Percentiles rank a stretch among this genome's conserved stretches.
Evolutionary conservation across 2,329 filamentous ascomycete genomes (phyloP).

Genomic region (Microcera coccophila): DNA sequence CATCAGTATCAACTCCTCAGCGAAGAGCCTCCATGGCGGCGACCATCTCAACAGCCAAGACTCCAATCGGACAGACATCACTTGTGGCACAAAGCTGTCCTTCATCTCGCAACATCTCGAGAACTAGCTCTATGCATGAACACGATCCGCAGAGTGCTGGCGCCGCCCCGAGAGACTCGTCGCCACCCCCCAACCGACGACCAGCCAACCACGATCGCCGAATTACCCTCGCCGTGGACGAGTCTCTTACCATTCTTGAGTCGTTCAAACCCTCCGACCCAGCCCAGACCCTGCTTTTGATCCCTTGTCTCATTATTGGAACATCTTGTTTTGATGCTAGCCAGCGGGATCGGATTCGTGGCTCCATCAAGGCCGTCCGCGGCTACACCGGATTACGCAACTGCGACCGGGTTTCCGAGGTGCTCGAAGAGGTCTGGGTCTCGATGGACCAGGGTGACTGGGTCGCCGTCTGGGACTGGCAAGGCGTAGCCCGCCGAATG

Average conservation of each 20-base stretch:
- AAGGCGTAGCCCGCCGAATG: slow-evolving; percentile 50
- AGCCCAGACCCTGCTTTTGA: slow-evolving; percentile 55
- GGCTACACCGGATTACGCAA: slow-evolving; percentile 59
- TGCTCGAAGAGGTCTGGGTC: slow-evolving; percentile 58
- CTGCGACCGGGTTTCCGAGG: slow-evolving; percentile 48
- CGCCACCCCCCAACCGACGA: slow-evolving; percentile 45
- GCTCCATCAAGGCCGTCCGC: slow-evolving; percentile 48
- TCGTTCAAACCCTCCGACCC: slow-evolving; percentile 55
- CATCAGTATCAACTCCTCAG: slow-evolving; percentile 17
- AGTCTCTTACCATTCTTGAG: slow-evolving; percentile 53
- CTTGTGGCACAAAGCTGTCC: slow-evolving; percentile 29
- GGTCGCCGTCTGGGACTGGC: slow-evolving; percentile 62
- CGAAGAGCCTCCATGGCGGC: slow-evolving; percentile 37
- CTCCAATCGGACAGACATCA: slow-evolving; percentile 4
- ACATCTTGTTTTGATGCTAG: slow-evolving; percentile 53
- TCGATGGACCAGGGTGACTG: slow-evolving; percentile 57
- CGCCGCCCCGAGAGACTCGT: slow-evolving; percentile 28
- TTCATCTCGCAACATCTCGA: slow-evolving; percentile 34
- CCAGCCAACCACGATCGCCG: slow-evolving; percentile 48
- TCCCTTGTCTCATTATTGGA: slow-evolving; percentile 59
- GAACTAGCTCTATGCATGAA: slow-evolving; percentile 41
- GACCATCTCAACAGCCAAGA: slow-evolving; percentile 22
- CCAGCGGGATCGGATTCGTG: slow-evolving; percentile 51
- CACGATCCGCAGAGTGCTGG: slow-evolving; percentile 23
- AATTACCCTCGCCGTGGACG: slow-evolving; percentile 53